These are phyloP conservation scores for Phaeotremella fagi DNA, from an alignment of 768 basidiomycete species.

Conservation along the genomic window DNA sequence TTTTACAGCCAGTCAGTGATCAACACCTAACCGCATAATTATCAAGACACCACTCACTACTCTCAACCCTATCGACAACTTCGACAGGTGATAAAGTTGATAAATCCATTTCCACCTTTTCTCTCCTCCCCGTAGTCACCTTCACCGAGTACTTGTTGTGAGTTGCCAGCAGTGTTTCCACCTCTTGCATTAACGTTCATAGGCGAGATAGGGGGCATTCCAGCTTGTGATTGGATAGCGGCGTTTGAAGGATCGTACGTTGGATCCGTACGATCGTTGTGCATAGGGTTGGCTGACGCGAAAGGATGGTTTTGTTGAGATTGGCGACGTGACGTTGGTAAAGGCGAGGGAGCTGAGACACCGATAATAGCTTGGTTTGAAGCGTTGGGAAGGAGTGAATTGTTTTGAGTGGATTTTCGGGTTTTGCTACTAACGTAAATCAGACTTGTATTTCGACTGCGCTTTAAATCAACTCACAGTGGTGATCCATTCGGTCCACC, in stretches of 20 bases:
- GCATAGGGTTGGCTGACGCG: conserved; percentile 24
- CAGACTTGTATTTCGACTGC: not conserved
- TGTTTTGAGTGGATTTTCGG: conserved; percentile 35
- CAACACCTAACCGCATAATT: too few relatives aligned
- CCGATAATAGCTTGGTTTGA: conserved; percentile 47
- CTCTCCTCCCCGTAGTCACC: conserved; percentile 35
- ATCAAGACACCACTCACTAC: not conserved
- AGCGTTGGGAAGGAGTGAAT: conserved; percentile 38
- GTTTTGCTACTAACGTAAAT: conserved; percentile 30
- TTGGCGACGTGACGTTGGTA: conserved; percentile 41
- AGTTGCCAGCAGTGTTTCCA: conserved; percentile 34
- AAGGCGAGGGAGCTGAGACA: conserved; percentile 42
- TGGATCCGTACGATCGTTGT: conserved; percentile 20
- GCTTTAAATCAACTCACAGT: conserved; percentile 23
- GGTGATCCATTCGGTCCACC: conserved; percentile 23
- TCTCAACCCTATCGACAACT: conserved; percentile 42
- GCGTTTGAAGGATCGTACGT: conserved; percentile 41
- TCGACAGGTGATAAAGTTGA: conserved; percentile 40
- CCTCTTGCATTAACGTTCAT: conserved; percentile 38
- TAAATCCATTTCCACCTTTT: conserved; percentile 41
- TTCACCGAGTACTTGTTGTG: conserved; percentile 36
- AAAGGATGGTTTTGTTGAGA: conserved; percentile 44
- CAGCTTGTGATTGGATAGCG: conserved; percentile 39
- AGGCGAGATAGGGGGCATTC: conserved; percentile 40
- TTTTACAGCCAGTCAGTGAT: too few relatives aligned